Evolutionary conservation across 2,329 filamentous ascomycete species (phyloP), one percentile per base, ranked within the genome.

Genomic region (Colletotrichum tabaci): DNA sequence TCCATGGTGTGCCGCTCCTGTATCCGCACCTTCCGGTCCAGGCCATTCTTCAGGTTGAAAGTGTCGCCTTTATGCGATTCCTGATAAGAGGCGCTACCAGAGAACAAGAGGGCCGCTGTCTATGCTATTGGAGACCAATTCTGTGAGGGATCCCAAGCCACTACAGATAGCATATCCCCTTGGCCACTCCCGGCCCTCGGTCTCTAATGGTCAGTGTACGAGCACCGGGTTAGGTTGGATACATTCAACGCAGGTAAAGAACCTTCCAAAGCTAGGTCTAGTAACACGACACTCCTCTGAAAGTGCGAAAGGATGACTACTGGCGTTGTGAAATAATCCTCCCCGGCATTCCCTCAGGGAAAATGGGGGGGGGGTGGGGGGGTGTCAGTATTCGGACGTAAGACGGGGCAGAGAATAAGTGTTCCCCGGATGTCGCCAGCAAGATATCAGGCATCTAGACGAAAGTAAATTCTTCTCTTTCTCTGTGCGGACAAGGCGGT

Each of bases 221-320:
- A 35, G 38, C 12, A 26, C 26, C 40, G 26, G 15, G 26, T 46
- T 46, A n/a, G 42, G 26, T 13, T 42, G 55, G n/a, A 8, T 40
- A 35, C 38, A 23, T 47, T 18, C 23, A 8, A 8, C 50, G 23
- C 49, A 50, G 46, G 18, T 9, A n/a, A 10, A 15, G 2, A 15
- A n/a, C 40, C 5, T 23, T 30, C 13, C 30, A n/a, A 56, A 61
- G 63, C 49, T 50, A 50, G 56, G 67, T 67, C 56, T 21, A n/a
- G 21, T 50, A n/a, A 62, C 26, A 67, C 57, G 44, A 35, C 57
- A 52, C 67, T 61, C 64, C 52, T 50, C 23, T 61, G 56, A n/a
- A 62, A 67, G 52, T 64, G 21, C 10, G 46, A 35, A 23, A 47
- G 42, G 63, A 61, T 50, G 26, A 26, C 3, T 30, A 12, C 46